Conservation (phyloP, 169 alveolate species). For the Plasmodium adleri region DNA sequence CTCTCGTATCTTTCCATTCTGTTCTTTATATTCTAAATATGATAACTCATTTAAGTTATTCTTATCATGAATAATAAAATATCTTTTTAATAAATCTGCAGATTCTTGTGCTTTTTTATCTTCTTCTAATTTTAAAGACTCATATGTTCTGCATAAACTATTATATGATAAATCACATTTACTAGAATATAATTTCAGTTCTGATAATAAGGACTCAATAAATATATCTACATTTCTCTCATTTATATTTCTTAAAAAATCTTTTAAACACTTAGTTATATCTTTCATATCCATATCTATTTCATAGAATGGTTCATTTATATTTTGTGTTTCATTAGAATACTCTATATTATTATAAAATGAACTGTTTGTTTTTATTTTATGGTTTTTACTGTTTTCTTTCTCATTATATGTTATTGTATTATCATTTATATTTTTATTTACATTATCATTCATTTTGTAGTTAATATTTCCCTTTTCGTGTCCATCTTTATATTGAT, state of each 20-base stretch:
- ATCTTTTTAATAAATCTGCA: background rate
- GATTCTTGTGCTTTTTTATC: background rate
- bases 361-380: too few species aligned
- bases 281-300: slow-evolving; percentile 40
- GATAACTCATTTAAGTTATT: slow-evolving; percentile 37
- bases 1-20: slow-evolving; percentile 54
- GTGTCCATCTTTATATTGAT: background rate
- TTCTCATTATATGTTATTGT: background rate
- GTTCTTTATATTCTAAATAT: slow-evolving; percentile 24
- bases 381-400: too few species aligned
- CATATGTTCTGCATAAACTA: background rate
- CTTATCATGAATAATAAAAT: slow-evolving; percentile 10
- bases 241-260: slow-evolving; percentile 52
- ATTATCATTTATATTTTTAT: background rate
- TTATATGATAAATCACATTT: slow-evolving; percentile 38
- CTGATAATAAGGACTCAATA: slow-evolving; percentile 36
- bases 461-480: background rate
- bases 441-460: background rate
- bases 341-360: too few species aligned
- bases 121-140: slow-evolving; percentile 8
- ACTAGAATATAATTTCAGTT: slow-evolving; percentile 34
- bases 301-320: background rate
- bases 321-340: background rate
- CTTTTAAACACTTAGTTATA: slow-evolving; percentile 27
- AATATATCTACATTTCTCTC: slow-evolving; percentile 47